Evolutionary conservation across 805 yeast genomes (phyloP).

Genomic region (Ogataea parapolymorpha): DNA sequence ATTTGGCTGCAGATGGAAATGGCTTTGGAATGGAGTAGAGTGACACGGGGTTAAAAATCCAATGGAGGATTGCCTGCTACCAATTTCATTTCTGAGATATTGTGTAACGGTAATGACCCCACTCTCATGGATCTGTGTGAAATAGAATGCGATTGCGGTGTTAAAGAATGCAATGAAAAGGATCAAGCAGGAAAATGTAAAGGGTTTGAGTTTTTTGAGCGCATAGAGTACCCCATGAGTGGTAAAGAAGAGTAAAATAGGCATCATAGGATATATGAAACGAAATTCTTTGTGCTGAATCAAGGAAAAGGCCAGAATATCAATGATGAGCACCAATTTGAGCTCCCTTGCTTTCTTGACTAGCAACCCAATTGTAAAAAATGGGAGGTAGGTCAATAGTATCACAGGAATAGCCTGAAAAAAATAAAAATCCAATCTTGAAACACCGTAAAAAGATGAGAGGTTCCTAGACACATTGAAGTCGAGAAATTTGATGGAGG

Average conservation of each 20-base stretch:
- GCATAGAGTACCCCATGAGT: slow-evolving; percentile 36
- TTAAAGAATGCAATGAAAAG: slow-evolving; percentile 6
- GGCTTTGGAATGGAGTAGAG: slow-evolving; percentile 93
- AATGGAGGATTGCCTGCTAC: slow-evolving; percentile 27
- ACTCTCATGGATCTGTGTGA: slow-evolving; percentile 73
- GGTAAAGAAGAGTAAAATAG: slow-evolving; percentile 56
- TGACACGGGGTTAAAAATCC: slow-evolving; percentile 96
- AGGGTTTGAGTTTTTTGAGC: not conserved
- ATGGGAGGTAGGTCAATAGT: slow-evolving; percentile 63
- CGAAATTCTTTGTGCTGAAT: slow-evolving; percentile 88
- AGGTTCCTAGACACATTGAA: slow-evolving; percentile 75
- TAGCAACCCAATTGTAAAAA: slow-evolving; percentile 44
- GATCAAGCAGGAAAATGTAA: not conserved
- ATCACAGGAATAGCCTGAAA: slow-evolving; percentile 80
- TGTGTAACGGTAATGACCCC: slow-evolving; percentile 75
- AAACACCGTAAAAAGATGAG: slow-evolving; percentile 78
- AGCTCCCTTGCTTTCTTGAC: slow-evolving; percentile 12
- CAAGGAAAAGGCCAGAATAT: slow-evolving; percentile 55
- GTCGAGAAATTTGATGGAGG: slow-evolving; percentile 64
- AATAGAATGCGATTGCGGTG: slow-evolving; percentile 24
- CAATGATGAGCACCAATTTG: slow-evolving; percentile 34
- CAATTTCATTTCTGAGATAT: slow-evolving; percentile 38
- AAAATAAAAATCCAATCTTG: slow-evolving; percentile 83
- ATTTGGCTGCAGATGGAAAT: slow-evolving; percentile 55
- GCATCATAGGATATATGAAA: slow-evolving; percentile 82